phyloP scores from a whole-genome alignment of 768 basidiomycete species.

The Pholiota microspora region DNA sequence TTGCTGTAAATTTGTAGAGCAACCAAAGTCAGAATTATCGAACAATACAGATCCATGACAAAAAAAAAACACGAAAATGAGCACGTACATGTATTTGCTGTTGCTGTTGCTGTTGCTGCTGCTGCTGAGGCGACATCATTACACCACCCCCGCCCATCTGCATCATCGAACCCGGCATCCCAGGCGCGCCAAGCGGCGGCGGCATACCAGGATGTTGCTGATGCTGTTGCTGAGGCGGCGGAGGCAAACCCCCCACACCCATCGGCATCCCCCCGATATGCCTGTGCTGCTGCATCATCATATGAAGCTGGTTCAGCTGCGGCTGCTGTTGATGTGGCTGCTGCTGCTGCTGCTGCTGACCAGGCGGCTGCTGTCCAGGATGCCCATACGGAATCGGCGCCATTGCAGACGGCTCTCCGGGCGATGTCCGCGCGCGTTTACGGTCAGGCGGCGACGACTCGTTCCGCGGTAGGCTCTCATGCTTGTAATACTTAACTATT shows the following conservation, averaged over 20 bases:
- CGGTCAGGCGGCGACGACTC: constrained; percentile 57
- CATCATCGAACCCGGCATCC: constrained; percentile 5
- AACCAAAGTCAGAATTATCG: background rate
- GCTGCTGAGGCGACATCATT: constrained; percentile 9
- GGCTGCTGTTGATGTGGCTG: too few species aligned
- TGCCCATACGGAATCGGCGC: constrained; percentile 7
- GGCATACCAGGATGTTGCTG: constrained; percentile 5
- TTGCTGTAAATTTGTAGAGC: background rate
- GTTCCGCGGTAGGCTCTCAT: constrained; percentile 44
- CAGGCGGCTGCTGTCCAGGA: constrained; percentile 14
- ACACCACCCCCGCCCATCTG: constrained; percentile 1
- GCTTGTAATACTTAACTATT: constrained; percentile 27
- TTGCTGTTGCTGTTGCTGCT: constrained; percentile 8
- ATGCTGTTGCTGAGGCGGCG: constrained; percentile 1
- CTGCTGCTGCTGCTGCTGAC: constrained; percentile 14
- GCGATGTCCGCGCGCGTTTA: constrained; percentile 53
- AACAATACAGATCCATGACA: background rate
- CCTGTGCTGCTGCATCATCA: constrained; percentile 2
- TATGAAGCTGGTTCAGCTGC: background rate
- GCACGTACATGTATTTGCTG: constrained; percentile 12
- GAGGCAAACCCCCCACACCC: background rate
- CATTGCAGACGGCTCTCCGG: constrained; percentile 40
- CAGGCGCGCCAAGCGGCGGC: constrained; percentile 5
- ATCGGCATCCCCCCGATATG: background rate
- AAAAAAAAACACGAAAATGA: background rate